These are phyloP conservation scores for Mycena rosella DNA, from an alignment of 768 basidiomycete species.

Conservation along the genomic window DNA sequence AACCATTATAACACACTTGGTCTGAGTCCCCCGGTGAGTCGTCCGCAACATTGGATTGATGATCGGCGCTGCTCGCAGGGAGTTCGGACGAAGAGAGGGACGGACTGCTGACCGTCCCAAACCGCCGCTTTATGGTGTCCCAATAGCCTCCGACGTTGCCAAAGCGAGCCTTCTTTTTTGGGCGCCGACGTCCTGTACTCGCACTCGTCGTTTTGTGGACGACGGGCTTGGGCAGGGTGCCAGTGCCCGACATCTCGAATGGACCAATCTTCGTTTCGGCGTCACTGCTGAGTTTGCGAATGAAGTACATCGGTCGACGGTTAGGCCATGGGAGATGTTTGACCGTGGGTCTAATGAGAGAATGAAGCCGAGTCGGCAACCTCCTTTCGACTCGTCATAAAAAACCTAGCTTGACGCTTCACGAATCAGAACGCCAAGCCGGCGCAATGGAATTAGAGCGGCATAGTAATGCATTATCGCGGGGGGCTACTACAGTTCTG, in stretches of 20 bases:
- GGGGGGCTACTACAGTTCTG: too few species aligned
- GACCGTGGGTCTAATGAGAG: neutral
- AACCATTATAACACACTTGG: conserved; percentile 28
- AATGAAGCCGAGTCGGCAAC: neutral
- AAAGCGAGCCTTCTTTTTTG: conserved; percentile 55
- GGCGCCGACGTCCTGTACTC: conserved; percentile 42
- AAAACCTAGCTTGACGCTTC: too few species aligned
- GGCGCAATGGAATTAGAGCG: too few species aligned
- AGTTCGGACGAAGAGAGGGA: conserved; percentile 47
- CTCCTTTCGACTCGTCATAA: neutral
- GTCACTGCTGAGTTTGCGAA: conserved; percentile 17
- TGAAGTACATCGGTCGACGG: conserved; percentile 21
- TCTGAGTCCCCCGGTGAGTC: conserved; percentile 26
- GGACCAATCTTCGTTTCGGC: conserved; percentile 31
- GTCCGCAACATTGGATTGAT: conserved; percentile 12
- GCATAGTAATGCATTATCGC: too few species aligned
- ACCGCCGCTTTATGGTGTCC: conserved; percentile 64
- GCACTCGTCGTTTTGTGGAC: conserved; percentile 45
- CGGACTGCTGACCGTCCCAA: conserved; percentile 68
- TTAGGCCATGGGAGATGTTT: conserved; percentile 27
- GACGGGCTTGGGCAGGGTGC: conserved; percentile 58
- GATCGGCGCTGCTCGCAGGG: conserved; percentile 2
- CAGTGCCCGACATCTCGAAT: conserved; percentile 35
- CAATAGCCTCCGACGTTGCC: conserved; percentile 56
- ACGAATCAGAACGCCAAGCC: too few species aligned